Percentiles rank a stretch among this genome's conserved stretches.
phyloP scores from a whole-genome alignment of 2,329 filamentous ascomycete species.

The Fusarium hostae region DNA sequence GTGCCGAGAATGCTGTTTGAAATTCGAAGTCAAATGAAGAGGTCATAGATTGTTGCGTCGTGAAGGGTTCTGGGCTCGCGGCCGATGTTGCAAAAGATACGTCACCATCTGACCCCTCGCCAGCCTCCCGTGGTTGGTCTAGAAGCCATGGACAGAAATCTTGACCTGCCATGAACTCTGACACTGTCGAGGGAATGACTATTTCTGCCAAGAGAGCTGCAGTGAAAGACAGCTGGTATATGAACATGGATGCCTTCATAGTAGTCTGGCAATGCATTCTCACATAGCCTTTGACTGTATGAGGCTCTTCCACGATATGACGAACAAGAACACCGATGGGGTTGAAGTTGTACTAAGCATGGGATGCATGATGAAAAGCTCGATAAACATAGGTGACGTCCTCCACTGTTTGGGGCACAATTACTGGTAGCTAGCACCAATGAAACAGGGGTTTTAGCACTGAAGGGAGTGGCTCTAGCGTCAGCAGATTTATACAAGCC shows the following conservation, averaged over 20 bases:
- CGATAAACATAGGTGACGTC: not conserved
- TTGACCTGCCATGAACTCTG: not conserved
- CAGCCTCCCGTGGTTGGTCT: not conserved
- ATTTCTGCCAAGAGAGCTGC: not conserved
- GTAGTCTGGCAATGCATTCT: not conserved
- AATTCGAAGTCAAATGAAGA: rapidly evolving
- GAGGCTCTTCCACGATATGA: not conserved
- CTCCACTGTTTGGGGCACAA: rapidly evolving
- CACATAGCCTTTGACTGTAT: not conserved
- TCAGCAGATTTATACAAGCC: rapidly evolving
- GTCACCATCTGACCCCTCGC: not conserved
- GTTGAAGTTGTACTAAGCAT: not conserved
- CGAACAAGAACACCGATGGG: rapidly evolving
- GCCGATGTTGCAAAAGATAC: rapidly evolving
- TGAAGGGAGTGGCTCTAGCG: not conserved
- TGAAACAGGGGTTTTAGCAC: not conserved
- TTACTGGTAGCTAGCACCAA: not conserved
- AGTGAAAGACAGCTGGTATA: not conserved
- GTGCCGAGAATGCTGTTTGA: rapidly evolving
- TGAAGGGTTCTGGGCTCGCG: rapidly evolving
- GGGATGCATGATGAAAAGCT: not conserved
- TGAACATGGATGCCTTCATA: not conserved
- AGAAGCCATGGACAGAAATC: not conserved
- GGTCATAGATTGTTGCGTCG: rapidly evolving
- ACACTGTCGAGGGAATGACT: rapidly evolving